Percentiles rank a stretch among this genome's conserved stretches.
Conservation (phyloP, 495 filamentous ascomycete species). For the Penicillium chermesinum region DNA sequence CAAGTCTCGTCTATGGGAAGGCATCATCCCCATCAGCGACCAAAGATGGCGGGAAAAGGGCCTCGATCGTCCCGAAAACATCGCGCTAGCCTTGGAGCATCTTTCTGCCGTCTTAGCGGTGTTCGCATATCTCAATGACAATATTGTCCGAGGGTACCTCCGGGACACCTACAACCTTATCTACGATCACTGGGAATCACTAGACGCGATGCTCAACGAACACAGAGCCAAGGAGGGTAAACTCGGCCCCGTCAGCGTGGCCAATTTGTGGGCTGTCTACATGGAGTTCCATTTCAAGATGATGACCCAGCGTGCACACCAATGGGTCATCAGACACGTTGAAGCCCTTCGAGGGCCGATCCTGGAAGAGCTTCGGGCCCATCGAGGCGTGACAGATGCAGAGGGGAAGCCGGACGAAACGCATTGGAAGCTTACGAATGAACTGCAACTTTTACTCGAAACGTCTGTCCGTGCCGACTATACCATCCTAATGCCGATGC, state of each 20-base stretch:
- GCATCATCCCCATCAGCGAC: slow-evolving; percentile 29
- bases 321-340: slow-evolving; percentile 23
- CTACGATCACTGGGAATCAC: slow-evolving; percentile 16
- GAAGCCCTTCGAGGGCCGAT: slow-evolving; percentile 17
- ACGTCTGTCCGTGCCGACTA: slow-evolving; percentile 18
- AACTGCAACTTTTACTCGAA: slow-evolving; percentile 20
- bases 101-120: slow-evolving; percentile 25
- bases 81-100: slow-evolving; percentile 28
- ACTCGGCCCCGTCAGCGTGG: slow-evolving; percentile 10
- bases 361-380: slow-evolving; percentile 3
- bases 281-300: slow-evolving; percentile 19
- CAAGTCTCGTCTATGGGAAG: slow-evolving; percentile 28
- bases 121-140: slow-evolving; percentile 27
- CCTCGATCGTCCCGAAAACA: slow-evolving; percentile 22
- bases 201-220: slow-evolving; percentile 17
- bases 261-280: slow-evolving; percentile 26
- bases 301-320: slow-evolving; percentile 26
- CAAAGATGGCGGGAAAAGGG: slow-evolving; percentile 28
- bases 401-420: slow-evolving; percentile 1
- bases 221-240: background rate
- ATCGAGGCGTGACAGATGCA: background rate
- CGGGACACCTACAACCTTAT: slow-evolving; percentile 30
- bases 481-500: slow-evolving; percentile 21
- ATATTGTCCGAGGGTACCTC: slow-evolving; percentile 15
- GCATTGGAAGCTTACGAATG: slow-evolving; percentile 20